Percentiles rank a stretch among this genome's conserved stretches.
Conservation (phyloP, 306 rosid genomes). For the Malus sieversii region DNA sequence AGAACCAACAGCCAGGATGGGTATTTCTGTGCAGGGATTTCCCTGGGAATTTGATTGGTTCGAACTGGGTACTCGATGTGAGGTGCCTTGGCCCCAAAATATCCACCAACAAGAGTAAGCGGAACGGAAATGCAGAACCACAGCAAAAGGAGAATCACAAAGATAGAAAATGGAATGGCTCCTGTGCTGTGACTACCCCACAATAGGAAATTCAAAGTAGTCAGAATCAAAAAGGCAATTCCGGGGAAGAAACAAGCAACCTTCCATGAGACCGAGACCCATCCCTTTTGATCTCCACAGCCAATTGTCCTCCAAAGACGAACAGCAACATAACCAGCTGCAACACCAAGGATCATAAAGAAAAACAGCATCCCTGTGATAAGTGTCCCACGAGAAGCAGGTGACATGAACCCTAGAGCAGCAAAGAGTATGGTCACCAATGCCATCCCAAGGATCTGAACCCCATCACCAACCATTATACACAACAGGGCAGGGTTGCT, state of each 20-base stretch:
- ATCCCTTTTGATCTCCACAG: conserved; percentile 64
- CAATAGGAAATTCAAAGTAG: conserved; percentile 72
- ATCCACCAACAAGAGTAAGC: conserved; percentile 83
- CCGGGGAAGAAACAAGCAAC: conserved; percentile 98
- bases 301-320: conserved; percentile 87
- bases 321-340: conserved; percentile 91
- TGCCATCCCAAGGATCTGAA: conserved; percentile 97
- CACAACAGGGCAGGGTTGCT: conserved; percentile 62
- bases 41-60: conserved; percentile 86
- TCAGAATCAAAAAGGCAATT: conserved; percentile 74
- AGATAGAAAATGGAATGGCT: conserved; percentile 87
- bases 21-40: conserved; percentile 82
- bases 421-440: conserved; percentile 93
- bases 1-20: conserved; percentile 94
- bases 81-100: conserved; percentile 80
- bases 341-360: conserved; percentile 86
- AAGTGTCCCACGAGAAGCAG: conserved; percentile 91
- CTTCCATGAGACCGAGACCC: conserved; percentile 80
- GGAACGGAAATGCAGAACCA: conserved; percentile 98
- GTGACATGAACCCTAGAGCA: conserved; percentile 97
- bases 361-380: conserved; percentile 87
- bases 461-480: conserved; percentile 86
- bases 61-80: conserved; percentile 82
- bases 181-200: conserved; percentile 99
- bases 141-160: conserved; percentile 62